These are phyloP conservation scores for Grigorovia transvaalensis DNA, from an alignment of 805 yeast species.

Conservation along the genomic window DNA sequence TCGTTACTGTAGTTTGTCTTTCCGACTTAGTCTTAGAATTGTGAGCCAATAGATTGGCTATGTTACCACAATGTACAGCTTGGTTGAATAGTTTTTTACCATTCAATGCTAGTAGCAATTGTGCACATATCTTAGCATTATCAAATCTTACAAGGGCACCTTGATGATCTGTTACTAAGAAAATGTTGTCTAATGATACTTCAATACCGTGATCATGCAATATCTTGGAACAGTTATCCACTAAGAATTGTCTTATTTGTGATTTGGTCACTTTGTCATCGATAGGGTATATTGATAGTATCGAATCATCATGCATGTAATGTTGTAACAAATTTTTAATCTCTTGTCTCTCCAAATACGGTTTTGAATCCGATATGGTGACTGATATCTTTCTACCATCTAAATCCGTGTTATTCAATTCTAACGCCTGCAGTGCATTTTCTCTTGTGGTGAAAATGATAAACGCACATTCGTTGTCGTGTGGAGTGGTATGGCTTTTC, in stretches of 20 bases:
- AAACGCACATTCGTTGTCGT: slow-evolving; percentile 59
- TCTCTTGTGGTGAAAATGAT: slow-evolving; percentile 36
- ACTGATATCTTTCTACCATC: slow-evolving; percentile 42
- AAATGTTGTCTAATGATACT: slow-evolving; percentile 19
- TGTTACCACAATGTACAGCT: slow-evolving; percentile 26
- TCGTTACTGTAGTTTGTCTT: not conserved
- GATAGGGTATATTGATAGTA: slow-evolving; percentile 22
- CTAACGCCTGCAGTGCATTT: slow-evolving; percentile 40
- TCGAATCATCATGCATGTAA: slow-evolving; percentile 6
- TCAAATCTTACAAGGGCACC: slow-evolving; percentile 44
- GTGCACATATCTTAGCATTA: slow-evolving; percentile 38
- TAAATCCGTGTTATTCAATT: slow-evolving; percentile 32
- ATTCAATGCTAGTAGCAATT: slow-evolving; percentile 35
- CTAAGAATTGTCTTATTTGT: slow-evolving; percentile 13
- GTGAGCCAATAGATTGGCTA: slow-evolving; percentile 20
- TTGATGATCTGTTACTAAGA: slow-evolving; percentile 35
- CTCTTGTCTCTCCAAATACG: slow-evolving; percentile 27
- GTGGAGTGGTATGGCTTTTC: not conserved
- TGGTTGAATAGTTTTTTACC: slow-evolving; percentile 32
- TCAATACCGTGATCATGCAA: slow-evolving; percentile 22
- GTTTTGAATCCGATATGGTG: slow-evolving; percentile 35
- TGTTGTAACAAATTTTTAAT: slow-evolving; percentile 22
- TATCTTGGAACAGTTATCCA: slow-evolving; percentile 4
- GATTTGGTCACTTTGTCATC: slow-evolving; percentile 19
- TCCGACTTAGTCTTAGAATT: not conserved